Conservation (phyloP, 1,284 basidiomycete genomes). For the Irpex lacteus region DNA sequence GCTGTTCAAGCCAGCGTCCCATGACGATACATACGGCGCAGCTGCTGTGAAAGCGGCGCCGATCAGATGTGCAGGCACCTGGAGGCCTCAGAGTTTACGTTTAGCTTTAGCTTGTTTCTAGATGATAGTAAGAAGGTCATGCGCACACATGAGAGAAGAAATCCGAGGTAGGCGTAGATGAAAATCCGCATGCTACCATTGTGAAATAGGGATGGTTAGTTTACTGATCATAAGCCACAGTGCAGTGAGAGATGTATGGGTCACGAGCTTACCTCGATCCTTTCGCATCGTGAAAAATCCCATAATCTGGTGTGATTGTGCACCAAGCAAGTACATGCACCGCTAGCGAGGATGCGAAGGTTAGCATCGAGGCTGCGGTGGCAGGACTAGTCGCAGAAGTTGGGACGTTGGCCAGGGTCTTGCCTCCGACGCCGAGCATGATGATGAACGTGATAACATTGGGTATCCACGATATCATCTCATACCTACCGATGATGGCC, state of each 20-base stretch:
- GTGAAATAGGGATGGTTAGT: too few species aligned
- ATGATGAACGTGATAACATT: conserved; percentile 65
- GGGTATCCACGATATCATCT: conserved; percentile 65
- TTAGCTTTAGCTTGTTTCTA: neutral
- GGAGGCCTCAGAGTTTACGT: neutral
- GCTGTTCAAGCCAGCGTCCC: conserved; percentile 52
- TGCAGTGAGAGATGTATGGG: neutral
- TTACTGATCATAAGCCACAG: too few species aligned
- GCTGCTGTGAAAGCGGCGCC: conserved; percentile 64
- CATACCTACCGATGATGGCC: conserved; percentile 34
- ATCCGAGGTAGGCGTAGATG: conserved; percentile 47
- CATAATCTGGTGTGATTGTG: conserved; percentile 55
- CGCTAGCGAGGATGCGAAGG: conserved; percentile 36
- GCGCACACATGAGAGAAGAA: conserved; percentile 55
- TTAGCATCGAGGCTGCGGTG: conserved; percentile 29
- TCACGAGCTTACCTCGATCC: conserved; percentile 39
- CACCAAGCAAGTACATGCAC: conserved; percentile 53
- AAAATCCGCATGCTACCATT: conserved; percentile 46
- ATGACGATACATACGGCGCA: conserved; percentile 53
- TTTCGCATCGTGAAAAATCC: conserved; percentile 51
- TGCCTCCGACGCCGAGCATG: conserved; percentile 58
- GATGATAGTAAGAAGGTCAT: neutral
- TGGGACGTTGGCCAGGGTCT: conserved; percentile 35
- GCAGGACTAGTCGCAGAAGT: conserved; percentile 24
- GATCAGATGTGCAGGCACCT: conserved; percentile 59